Evolutionary conservation across 2,329 filamentous ascomycete species (phyloP), one percentile per base, ranked within the genome.

Genomic region (Metarhizium humberi): DNA sequence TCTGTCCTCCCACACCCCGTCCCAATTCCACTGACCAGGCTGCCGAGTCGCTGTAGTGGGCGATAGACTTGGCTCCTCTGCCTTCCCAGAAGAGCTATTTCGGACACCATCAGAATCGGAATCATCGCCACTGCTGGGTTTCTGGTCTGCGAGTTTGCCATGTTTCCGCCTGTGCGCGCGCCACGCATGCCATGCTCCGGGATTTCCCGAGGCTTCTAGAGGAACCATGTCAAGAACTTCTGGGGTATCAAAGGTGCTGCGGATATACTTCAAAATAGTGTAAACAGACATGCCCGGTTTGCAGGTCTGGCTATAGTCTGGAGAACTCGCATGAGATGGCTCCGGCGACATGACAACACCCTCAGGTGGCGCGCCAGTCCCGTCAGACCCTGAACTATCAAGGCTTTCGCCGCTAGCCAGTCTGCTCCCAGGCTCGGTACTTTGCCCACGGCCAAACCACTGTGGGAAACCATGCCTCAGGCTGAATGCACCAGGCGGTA

Each of bases 11-110:
- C 92, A 99, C 0, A 97, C 92, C 0, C 92, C 92, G 64, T 96
- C 90, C 92, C 92, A 97, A 66, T 95, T 95, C 92, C 92, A 97
- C 63, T 95, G 87, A 6, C 87, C 88, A 0, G 90, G 90, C 34
- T 56, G 56, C 40, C 61, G 47, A 13, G 58, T 50, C 1, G 50
- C 52, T 48, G 45, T 43, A 30, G 58, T 62, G 1, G 60, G 25
- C 6, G 55, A 50, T 18, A 18, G 32, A 20, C 25, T 40, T 18
- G 45, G 43, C 10, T 8, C 34, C 40, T 4, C 29, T 18, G 53
- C 32, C 32, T 13, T 49, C 11, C 32, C 13, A 20, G 42, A 50
- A 46, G 3, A 36, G 30, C 40, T 38, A 20, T 36, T 7, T n/a
- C 40, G 10, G 20, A 36, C 32, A 13, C 52, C 36, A 20, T 52